Conservation (phyloP, 805 yeast genomes). For the Teunomyces barrocoloradensis region DNA sequence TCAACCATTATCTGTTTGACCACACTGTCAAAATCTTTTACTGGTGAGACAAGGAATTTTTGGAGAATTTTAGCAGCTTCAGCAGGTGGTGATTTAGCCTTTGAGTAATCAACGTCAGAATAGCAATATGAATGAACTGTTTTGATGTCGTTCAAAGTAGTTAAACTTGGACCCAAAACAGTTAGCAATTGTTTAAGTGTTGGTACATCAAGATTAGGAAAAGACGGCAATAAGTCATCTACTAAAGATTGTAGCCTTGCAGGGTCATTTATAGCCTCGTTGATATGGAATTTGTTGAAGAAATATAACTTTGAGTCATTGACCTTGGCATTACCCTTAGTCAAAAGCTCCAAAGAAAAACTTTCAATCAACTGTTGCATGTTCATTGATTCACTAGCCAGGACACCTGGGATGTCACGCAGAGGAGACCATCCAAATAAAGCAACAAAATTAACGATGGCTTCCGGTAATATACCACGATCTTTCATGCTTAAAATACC, state of each 20-base stretch:
- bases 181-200: constrained; percentile 41
- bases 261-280: constrained; percentile 38
- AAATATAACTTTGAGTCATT: constrained; percentile 69
- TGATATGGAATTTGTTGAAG: constrained; percentile 73
- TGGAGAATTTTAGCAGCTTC: constrained; percentile 15
- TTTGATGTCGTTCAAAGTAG: constrained; percentile 52
- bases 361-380: constrained; percentile 49
- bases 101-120: constrained; percentile 29
- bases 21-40: constrained; percentile 12
- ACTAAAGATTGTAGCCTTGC: constrained; percentile 35
- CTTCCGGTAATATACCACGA: constrained; percentile 78
- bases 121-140: constrained; percentile 50
- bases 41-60: constrained; percentile 12
- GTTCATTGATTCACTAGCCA: constrained; percentile 50
- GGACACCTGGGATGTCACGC: constrained; percentile 46
- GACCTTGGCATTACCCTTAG: constrained; percentile 93
- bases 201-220: constrained; percentile 17
- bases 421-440: constrained; percentile 95
- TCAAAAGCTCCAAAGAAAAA: constrained; percentile 70
- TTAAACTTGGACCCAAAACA: constrained; percentile 48
- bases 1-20: constrained; percentile 5
- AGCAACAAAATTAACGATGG: constrained; percentile 81
- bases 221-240: constrained; percentile 23
- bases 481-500: constrained; percentile 60
- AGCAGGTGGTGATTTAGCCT: constrained; percentile 11